Evolutionary conservation across 225 moss, liverwort and hornwort species (phyloP).

Genomic region (Thuidium tamariscinum): DNA sequence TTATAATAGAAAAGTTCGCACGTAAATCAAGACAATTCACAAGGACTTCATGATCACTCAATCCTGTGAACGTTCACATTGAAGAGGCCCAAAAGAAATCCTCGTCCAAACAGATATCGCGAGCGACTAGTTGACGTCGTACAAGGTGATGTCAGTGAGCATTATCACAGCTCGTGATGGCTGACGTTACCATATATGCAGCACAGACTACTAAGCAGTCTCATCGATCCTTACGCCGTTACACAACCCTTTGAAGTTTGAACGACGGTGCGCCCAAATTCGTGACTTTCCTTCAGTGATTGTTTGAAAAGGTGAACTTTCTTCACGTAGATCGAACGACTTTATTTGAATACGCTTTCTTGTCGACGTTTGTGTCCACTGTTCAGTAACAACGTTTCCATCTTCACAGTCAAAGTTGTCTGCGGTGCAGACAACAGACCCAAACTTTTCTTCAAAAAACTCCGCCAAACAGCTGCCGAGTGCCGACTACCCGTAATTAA

Average conservation of each 20-base stretch:
- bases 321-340: neutral
- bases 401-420: neutral
- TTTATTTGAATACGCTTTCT: neutral
- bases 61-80: neutral
- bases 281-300: neutral
- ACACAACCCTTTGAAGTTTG: neutral
- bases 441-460: neutral
- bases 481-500: neutral
- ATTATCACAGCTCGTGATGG: neutral
- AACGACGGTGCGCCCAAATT: neutral
- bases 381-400: neutral
- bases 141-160: neutral
- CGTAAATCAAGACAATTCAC: neutral
- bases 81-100: neutral
- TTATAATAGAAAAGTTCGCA: neutral
- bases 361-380: neutral
- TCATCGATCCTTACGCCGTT: neutral
- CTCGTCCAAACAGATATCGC: neutral
- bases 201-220: neutral
- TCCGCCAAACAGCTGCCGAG: neutral
- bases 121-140: no score
- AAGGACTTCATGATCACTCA: neutral
- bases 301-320: neutral
- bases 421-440: neutral
- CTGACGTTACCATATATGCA: neutral